phyloP scores from a whole-genome alignment of 202 grass and related monocot genomes.

The Digitaria exilis region DNA sequence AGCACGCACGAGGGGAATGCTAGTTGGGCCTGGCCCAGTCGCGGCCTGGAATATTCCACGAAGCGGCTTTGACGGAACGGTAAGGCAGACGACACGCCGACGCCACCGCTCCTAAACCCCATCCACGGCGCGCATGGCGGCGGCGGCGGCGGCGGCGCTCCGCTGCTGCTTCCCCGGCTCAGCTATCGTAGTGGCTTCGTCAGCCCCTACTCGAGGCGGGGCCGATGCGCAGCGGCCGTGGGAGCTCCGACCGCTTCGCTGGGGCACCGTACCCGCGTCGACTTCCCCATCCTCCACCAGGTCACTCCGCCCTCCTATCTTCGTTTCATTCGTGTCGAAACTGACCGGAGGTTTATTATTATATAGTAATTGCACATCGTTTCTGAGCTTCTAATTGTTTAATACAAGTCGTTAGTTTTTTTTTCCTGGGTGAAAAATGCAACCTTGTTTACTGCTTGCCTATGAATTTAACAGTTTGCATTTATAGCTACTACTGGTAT shows the following conservation, averaged over 20 bases:
- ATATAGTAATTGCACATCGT: too few species aligned
- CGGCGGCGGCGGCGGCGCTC: constrained; percentile 6
- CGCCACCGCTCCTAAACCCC: background rate
- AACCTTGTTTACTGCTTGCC: too few species aligned
- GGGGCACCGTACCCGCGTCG: constrained; percentile 56
- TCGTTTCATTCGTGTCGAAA: background rate
- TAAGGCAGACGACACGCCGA: background rate
- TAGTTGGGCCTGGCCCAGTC: background rate
- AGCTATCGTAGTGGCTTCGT: background rate
- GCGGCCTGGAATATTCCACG: background rate
- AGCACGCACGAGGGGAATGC: background rate
- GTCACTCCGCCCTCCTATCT: background rate
- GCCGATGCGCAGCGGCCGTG: too few species aligned
- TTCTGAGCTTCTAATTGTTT: too few species aligned
- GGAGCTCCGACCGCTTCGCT: constrained; percentile 49
- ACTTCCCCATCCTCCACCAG: constrained; percentile 86
- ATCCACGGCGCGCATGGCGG: too few species aligned
- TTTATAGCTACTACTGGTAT: too few species aligned
- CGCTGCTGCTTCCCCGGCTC: constrained; percentile 1
- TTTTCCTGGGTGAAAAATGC: too few species aligned
- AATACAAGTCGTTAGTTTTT: too few species aligned
- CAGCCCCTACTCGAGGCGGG: background rate
- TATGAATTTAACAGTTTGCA: too few species aligned
- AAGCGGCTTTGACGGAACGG: too few species aligned
- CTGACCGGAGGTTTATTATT: too few species aligned